phyloP scores from a whole-genome alignment of 129 eudicot genomes.

The Tagetes patula region DNA sequence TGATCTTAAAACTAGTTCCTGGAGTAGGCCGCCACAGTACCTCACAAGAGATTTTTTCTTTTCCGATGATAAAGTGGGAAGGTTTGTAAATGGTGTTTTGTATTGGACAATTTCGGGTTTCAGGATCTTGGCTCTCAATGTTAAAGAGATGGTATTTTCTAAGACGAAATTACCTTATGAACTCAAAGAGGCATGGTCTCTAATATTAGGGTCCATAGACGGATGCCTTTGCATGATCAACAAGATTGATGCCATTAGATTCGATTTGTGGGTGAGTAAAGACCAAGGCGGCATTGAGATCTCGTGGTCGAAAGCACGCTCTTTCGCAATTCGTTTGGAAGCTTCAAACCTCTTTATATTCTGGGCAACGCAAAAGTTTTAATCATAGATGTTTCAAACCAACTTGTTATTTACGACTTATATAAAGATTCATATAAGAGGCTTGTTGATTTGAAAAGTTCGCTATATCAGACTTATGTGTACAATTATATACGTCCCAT shows the following conservation, averaged over 20 bases:
- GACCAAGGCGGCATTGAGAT: neutral
- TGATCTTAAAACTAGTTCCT: no score
- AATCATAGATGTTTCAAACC: neutral
- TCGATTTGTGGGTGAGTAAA: conserved; percentile 11
- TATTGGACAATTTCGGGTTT: neutral
- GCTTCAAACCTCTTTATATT: neutral
- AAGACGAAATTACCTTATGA: neutral
- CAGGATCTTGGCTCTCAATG: neutral
- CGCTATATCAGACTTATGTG: no score
- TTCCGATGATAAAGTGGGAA: no score
- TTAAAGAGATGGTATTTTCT: neutral
- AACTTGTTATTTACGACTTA: neutral
- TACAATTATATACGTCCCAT: neutral
- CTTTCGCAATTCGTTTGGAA: neutral
- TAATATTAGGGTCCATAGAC: neutral
- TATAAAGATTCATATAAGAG: neutral
- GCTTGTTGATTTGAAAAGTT: neutral
- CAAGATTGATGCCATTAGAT: neutral
- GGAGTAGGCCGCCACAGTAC: no score
- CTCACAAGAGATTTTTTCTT: no score
- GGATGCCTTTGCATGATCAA: conserved; percentile 10
- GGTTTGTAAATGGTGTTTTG: neutral
- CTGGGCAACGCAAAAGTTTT: neutral
- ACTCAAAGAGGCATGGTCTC: neutral
- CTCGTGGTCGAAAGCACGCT: conserved; percentile 10